Base-by-base conservation (phyloP, 2,329 filamentous ascomycete genomes). In the Akanthomyces lecanii region DNA sequence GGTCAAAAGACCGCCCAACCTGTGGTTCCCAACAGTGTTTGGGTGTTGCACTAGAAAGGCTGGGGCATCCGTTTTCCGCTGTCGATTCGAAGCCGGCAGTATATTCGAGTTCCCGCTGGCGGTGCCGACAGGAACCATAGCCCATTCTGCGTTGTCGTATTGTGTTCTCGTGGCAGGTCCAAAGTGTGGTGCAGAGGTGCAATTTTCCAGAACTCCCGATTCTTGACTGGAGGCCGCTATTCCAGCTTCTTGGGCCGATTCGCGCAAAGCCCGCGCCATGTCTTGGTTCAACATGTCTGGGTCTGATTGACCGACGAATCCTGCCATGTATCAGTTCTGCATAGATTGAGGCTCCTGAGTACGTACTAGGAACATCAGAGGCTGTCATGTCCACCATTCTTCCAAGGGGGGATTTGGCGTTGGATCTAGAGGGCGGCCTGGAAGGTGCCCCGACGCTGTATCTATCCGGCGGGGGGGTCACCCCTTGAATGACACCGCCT, bases 341-440 rank as follows among this genome's bases (percentile, higher is more conserved):
- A 28, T 10, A 44, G 8, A 10, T 7, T 14, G 6, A 5, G 21
- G 33, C 11, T 14, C 16, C 33, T 14, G 18, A 5, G 2, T 8
- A 23, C 44, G 56, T 65, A 81, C 78, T 78, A 66, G 78, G 71
- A 66, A 74, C 72, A 60, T 78, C 74, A 59, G 74, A 72, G 30
- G 76, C 73, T 62, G 76, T 76, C 75, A 81, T 80, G 59, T 85
- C 80, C 66, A 79, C 74, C 65, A 83, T 74, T 67, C 75, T 82
- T 71, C 80, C 77, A 64, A 86, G 71, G 10, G 85, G 85, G 40
- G 85, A 87, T 68, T 78, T 79, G 66, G 81, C 81, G 64, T 82
- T 83, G 51, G 81, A 78, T 72, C 85, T 77, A 25, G 86, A 88
- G 1, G 86, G 86, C n/a, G 86, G 86, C 62, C 85, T 79, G 21